phyloP scores from a whole-genome alignment of 441 rosid genomes.

The Adansonia rubrostipa region DNA sequence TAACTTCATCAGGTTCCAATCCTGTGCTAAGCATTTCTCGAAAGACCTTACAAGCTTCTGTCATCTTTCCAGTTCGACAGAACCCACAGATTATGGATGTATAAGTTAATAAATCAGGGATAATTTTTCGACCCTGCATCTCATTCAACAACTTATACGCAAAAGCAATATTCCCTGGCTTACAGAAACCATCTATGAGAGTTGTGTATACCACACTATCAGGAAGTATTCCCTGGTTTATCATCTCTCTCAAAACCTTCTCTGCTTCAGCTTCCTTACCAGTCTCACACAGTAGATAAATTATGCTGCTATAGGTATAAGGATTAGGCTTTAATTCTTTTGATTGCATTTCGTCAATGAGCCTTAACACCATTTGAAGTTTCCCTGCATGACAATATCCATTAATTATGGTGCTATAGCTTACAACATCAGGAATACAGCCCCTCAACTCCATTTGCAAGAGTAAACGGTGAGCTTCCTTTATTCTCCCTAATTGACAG shows the following conservation, averaged over 20 bases:
- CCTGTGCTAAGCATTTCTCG: slow-evolving; percentile 61
- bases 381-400: slow-evolving; percentile 70
- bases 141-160: slow-evolving; percentile 62
- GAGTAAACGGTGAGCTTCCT: slow-evolving; percentile 77
- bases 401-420: slow-evolving; percentile 75
- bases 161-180: slow-evolving; percentile 54
- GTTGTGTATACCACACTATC: slow-evolving; percentile 77
- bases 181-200: slow-evolving; percentile 78
- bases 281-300: slow-evolving; percentile 57
- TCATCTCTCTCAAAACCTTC: slow-evolving; percentile 66
- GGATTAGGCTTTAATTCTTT: slow-evolving; percentile 72
- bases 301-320: slow-evolving; percentile 69
- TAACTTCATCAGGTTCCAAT: slow-evolving; percentile 70
- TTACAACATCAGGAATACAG: slow-evolving; percentile 74
- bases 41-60: slow-evolving; percentile 67
- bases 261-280: slow-evolving; percentile 65
- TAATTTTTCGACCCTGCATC: slow-evolving; percentile 51
- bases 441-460: slow-evolving; percentile 73
- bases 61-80: slow-evolving; percentile 60
- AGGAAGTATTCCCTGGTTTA: slow-evolving; percentile 50
- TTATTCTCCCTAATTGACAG: slow-evolving; percentile 59
- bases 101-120: slow-evolving; percentile 71
- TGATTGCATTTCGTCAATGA: slow-evolving; percentile 68
- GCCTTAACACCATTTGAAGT: slow-evolving; percentile 52
- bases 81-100: slow-evolving; percentile 76